Evolutionary conservation across 2,329 filamentous ascomycete genomes (phyloP).

Genomic region (Trichoderma atroviride): DNA sequence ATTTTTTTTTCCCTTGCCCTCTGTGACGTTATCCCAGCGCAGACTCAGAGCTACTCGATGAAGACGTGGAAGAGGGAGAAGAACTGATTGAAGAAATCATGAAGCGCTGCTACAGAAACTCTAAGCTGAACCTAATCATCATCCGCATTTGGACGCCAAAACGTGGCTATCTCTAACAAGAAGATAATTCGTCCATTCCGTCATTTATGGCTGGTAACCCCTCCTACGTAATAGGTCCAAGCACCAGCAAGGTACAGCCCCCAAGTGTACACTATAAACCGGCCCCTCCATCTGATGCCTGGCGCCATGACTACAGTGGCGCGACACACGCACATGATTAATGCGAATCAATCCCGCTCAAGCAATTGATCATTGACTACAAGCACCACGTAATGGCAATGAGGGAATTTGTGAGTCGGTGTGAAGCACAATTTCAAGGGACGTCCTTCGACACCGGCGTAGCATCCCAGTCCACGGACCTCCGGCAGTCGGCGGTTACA

Average conservation of each 20-base stretch:
- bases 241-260: background rate
- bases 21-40: background rate
- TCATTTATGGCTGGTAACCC: slow-evolving; percentile 13
- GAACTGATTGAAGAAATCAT: background rate
- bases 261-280: background rate
- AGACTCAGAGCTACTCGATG: background rate
- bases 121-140: background rate
- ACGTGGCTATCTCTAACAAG: background rate
- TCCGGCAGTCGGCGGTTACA: slow-evolving; percentile 23
- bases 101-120: background rate
- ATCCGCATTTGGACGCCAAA: background rate
- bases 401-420: slow-evolving; percentile 21
- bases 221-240: slow-evolving; percentile 21
- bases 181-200: slow-evolving; percentile 11
- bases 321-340: background rate
- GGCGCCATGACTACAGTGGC: background rate
- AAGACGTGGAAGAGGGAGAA: background rate
- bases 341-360: background rate
- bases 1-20: slow-evolving; percentile 14
- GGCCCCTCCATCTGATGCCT: background rate
- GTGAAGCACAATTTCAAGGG: background rate
- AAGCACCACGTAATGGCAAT: slow-evolving; percentile 25
- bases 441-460: background rate
- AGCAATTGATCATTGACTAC: slow-evolving; percentile 10
- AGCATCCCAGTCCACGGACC: slow-evolving; percentile 12